phyloP scores from a whole-genome alignment of 2,329 filamentous ascomycete species.

The Xylaria sp. region DNA sequence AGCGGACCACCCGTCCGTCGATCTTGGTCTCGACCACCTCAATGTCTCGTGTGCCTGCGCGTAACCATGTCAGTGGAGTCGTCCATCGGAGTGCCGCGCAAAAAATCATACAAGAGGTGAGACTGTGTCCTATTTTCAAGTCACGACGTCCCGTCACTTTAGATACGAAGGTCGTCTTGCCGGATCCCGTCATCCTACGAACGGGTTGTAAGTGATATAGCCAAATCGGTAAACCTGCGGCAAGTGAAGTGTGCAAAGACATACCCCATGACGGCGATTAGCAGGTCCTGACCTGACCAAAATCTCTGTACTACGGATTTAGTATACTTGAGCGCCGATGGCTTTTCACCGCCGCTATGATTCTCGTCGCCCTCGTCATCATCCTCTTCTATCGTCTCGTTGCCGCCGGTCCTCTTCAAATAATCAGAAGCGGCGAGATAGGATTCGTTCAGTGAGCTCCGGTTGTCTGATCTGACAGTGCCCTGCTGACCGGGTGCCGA shows the following conservation, averaged over 20 bases:
- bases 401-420: constrained; percentile 6
- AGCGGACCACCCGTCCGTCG: constrained; percentile 44
- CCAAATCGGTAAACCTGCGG: neutral
- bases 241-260: neutral
- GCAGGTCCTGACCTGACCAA: constrained; percentile 28
- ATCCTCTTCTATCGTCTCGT: neutral
- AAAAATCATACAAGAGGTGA: constrained; percentile 47
- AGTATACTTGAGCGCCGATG: constrained; percentile 30
- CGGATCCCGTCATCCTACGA: constrained; percentile 50
- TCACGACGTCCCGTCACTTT: constrained; percentile 48
- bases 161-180: constrained; percentile 53
- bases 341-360: neutral
- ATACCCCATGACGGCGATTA: constrained; percentile 42
- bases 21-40: constrained; percentile 45
- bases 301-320: constrained; percentile 33
- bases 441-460: constrained; percentile 19
- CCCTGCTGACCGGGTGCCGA: neutral
- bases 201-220: neutral
- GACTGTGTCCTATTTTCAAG: constrained; percentile 48
- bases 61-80: neutral
- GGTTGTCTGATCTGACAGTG: neutral
- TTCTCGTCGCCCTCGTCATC: neutral
- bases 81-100: neutral
- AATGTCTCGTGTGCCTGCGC: constrained; percentile 47
- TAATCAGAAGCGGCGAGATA: constrained; percentile 9